phyloP scores from a whole-genome alignment of 345 rosid species.

The Triadica sebifera region DNA sequence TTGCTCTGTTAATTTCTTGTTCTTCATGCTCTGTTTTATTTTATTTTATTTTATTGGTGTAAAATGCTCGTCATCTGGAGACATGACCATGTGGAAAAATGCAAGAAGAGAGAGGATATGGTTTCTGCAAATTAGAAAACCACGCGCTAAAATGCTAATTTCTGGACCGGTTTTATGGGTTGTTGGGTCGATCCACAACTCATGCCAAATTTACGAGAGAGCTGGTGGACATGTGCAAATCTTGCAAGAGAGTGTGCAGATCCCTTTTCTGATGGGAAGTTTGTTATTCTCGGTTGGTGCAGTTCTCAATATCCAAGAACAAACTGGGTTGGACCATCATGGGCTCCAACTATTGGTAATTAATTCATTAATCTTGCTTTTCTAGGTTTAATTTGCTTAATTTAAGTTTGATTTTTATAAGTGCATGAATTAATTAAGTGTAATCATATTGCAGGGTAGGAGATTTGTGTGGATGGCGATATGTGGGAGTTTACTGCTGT shows the following conservation, averaged over 20 bases:
- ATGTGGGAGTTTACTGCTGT: conserved; percentile 47
- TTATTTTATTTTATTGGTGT: too few relatives aligned
- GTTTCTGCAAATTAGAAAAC: conserved; percentile 44
- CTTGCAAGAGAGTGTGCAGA: conserved; percentile 62
- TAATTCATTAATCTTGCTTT: too few relatives aligned
- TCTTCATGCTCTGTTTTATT: neutral
- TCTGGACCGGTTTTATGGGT: conserved; percentile 74
- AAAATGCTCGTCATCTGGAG: too few relatives aligned
- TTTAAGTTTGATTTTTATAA: too few relatives aligned
- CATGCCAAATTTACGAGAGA: conserved; percentile 83
- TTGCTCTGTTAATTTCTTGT: neutral
- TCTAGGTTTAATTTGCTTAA: too few relatives aligned
- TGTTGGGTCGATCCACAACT: conserved; percentile 79
- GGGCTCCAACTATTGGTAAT: conserved; percentile 56
- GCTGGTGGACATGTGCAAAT: conserved; percentile 82
- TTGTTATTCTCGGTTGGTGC: conserved; percentile 58
- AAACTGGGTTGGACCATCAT: conserved; percentile 38
- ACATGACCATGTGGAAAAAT: neutral
- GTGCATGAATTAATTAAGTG: too few relatives aligned
- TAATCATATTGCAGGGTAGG: neutral
- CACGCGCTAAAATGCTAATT: conserved; percentile 63
- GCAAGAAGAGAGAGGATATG: conserved; percentile 57
- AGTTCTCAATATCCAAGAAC: conserved; percentile 52
- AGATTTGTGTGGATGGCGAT: conserved; percentile 47
- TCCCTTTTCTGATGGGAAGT: conserved; percentile 72